Evolutionary conservation across 345 rosid genomes (phyloP), one percentile per base, ranked within the genome.

Genomic region (Draba incana): DNA sequence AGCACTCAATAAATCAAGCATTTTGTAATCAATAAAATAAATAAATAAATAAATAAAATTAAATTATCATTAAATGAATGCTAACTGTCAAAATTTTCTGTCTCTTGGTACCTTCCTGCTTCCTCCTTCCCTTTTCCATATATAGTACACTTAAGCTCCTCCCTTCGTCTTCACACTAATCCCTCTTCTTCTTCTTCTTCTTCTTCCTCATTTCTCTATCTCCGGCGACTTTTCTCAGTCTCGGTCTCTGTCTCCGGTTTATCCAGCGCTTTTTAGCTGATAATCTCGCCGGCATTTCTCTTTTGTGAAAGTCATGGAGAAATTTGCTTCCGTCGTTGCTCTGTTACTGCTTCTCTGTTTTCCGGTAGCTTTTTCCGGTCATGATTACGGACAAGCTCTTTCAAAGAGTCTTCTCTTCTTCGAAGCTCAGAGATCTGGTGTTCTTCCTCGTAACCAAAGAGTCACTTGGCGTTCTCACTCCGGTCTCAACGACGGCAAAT

Each of bases 351-450:
- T 89, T 10, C 77, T 89, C 28, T 84, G 80, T 68, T 66, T 88
- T 38, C 93, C 94, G 1, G 71, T 75, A 33, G 92, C 84, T 57
- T 68, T 78, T 3, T 88, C 92, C 37, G 96, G 90, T 7, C 99
- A 95, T 79, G 97, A 95, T 80, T 95, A 95, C 41, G 84, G 83
- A 25, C 92, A 86, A 72, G 99, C 99, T 71, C 83, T 95, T n/a
- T 78, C 85, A 14, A 95, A 95, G 70, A 88, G 99, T 90, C 75
- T 92, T 74, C 86, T 95, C 66, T 95, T 95, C 81, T 95, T 89
- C 48, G 99, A 95, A 81, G 98, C 98, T 72, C 99, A 95, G 77
- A 88, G 99, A 83, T 95, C 99, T 58, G 99, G 99, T 27, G 76
- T 80, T 42, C 88, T 95, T 11, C 99, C 99, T 42, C 79, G 66